A percentile compares a stretch with the other conserved stretches of the same genome.
These are phyloP conservation scores for Mucor velutinosus DNA, from an alignment of 371 early-diverging fungal species.

Conservation along the genomic window DNA sequence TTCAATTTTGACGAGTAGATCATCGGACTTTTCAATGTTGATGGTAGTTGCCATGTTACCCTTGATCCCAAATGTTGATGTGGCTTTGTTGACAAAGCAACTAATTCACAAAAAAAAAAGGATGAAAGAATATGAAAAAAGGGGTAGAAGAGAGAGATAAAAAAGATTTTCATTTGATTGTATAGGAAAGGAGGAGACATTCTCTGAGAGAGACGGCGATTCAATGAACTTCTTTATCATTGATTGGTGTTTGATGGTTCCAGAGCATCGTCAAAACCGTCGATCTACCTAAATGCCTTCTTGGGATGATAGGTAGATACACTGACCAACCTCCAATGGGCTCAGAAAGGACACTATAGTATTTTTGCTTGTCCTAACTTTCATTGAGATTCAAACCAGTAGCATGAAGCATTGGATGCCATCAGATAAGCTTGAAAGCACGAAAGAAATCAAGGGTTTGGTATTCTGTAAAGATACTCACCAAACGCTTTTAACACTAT, in stretches of 20 bases:
- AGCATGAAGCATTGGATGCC: neutral
- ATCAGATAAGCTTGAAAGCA: neutral
- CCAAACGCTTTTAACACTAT: neutral
- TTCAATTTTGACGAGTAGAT: constrained; percentile 7
- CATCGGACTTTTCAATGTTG: neutral
- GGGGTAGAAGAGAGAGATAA: neutral
- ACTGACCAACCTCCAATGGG: too few relatives aligned
- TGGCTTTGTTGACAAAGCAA: neutral
- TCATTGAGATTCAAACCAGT: neutral
- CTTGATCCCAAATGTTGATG: neutral
- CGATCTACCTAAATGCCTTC: neutral
- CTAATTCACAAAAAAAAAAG: neutral
- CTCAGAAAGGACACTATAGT: too few relatives aligned
- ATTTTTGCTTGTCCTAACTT: too few relatives aligned
- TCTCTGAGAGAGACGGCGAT: constrained; percentile 5
- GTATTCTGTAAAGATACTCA: neutral
- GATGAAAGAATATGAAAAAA: neutral
- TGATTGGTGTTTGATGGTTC: constrained; percentile 3
- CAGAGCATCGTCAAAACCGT: neutral
- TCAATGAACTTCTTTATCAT: constrained; percentile 6
- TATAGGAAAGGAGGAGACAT: neutral
- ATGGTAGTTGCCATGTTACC: neutral
- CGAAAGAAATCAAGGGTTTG: neutral
- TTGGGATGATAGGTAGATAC: too few relatives aligned
- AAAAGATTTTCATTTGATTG: neutral